Evolutionary conservation across 768 basidiomycete species (phyloP).

Genomic region (Auriscalpium vulgare): DNA sequence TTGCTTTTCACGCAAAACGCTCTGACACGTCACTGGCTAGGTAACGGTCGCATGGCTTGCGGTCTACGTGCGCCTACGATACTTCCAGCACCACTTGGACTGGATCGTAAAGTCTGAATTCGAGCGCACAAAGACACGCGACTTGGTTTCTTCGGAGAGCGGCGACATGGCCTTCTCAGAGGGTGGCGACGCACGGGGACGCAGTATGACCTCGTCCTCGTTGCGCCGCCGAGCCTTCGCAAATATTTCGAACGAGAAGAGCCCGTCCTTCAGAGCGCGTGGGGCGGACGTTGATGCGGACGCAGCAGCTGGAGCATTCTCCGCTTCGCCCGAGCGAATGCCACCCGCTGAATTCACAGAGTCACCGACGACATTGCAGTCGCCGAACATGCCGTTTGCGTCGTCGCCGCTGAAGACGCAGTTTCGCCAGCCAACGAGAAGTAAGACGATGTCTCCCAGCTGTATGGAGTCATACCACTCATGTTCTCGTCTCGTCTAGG

Average conservation of each 20-base stretch:
- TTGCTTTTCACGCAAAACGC: neutral
- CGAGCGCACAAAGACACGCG: conserved; percentile 4
- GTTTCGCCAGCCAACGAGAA: neutral
- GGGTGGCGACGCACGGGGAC: neutral
- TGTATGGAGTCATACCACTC: neutral
- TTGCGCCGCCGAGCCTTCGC: neutral
- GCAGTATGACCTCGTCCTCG: neutral
- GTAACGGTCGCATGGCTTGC: conserved; percentile 32
- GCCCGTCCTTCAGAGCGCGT: too few relatives aligned
- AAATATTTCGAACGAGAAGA: neutral
- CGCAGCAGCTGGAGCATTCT: neutral
- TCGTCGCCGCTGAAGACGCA: too few relatives aligned
- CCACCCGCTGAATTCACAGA: neutral
- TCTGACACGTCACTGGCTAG: conserved; percentile 11
- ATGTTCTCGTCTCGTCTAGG: neutral
- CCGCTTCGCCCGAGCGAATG: neutral
- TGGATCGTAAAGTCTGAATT: conserved; percentile 15
- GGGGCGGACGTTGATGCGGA: too few relatives aligned
- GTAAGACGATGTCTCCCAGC: neutral
- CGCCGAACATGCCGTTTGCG: too few relatives aligned
- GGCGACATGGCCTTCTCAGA: neutral
- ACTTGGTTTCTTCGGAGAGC: neutral
- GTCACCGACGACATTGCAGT: neutral
- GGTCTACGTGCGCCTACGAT: conserved; percentile 28
- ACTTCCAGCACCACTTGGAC: conserved; percentile 8